Conservation (phyloP, 2,329 filamentous ascomycete genomes). For the Clarireedia hainanense region DNA sequence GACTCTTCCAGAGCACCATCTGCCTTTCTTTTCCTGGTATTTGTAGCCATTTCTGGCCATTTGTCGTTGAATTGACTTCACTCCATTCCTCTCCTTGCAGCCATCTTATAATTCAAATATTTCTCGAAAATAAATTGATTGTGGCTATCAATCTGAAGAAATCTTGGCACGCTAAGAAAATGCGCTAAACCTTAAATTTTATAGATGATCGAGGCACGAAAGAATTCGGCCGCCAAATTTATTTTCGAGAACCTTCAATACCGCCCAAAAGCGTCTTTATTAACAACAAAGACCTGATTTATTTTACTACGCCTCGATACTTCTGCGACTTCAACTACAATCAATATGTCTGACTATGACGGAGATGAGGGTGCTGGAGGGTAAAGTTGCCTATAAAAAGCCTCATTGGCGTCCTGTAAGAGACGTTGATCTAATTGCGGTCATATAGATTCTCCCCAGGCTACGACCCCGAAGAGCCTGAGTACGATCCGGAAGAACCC, state of each 20-base stretch:
- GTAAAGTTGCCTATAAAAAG: neutral
- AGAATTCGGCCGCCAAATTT: slow-evolving; percentile 15
- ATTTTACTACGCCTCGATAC: neutral
- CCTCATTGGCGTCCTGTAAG: neutral
- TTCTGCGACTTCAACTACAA: neutral
- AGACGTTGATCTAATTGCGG: neutral
- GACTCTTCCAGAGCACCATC: slow-evolving; percentile 11
- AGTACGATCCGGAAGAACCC: slow-evolving; percentile 47
- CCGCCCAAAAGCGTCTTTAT: neutral
- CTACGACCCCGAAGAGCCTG: slow-evolving; percentile 49
- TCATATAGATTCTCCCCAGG: slow-evolving; percentile 31
- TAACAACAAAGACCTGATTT: slow-evolving; percentile 1
- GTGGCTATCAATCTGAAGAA: slow-evolving; percentile 9
- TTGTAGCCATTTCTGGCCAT: slow-evolving; percentile 18
- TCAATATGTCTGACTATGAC: slow-evolving; percentile 62
- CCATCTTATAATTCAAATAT: slow-evolving; percentile 8
- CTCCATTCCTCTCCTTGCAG: neutral
- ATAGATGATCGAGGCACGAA: slow-evolving; percentile 7
- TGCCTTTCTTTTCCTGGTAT: slow-evolving; percentile 19
- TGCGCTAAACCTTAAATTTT: slow-evolving; percentile 2
- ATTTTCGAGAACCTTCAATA: slow-evolving; percentile 14
- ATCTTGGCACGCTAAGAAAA: slow-evolving; percentile 19
- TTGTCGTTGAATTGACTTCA: neutral
- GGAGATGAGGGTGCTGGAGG: slow-evolving; percentile 12
- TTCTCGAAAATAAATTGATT: slow-evolving; percentile 9